phyloP scores from a whole-genome alignment of 2,329 filamentous ascomycete genomes.

The Aureobasidium sp. region DNA sequence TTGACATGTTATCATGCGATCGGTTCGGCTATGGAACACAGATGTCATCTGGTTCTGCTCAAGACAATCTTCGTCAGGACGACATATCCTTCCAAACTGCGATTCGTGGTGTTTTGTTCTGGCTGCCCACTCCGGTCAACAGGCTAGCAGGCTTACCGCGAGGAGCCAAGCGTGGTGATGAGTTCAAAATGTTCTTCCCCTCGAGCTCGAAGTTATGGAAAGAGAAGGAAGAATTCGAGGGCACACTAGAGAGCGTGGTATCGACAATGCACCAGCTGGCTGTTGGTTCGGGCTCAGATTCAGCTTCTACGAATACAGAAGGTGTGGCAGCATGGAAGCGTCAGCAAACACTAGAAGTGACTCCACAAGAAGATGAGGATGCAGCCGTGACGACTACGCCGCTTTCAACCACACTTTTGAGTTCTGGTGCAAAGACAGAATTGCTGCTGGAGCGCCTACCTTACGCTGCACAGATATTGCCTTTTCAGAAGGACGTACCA shows the following conservation, averaged over 20 bases:
- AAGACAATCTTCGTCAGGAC: constrained; percentile 75
- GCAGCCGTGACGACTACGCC: neutral
- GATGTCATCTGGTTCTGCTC: constrained; percentile 42
- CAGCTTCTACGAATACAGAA: neutral
- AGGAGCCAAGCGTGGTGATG: constrained; percentile 38
- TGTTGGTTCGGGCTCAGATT: neutral
- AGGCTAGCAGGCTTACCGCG: constrained; percentile 33
- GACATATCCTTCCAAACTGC: constrained; percentile 91
- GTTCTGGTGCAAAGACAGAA: constrained; percentile 52
- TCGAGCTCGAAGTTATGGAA: constrained; percentile 76
- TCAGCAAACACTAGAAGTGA: neutral
- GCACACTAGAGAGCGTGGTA: constrained; percentile 57
- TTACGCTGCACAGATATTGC: constrained; percentile 63
- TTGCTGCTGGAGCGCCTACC: constrained; percentile 79
- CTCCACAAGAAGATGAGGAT: neutral
- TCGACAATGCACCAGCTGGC: neutral
- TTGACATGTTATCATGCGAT: constrained; percentile 73
- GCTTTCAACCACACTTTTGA: neutral
- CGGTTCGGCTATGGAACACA: constrained; percentile 54
- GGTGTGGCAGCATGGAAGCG: constrained; percentile 20
- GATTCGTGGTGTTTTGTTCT: constrained; percentile 76
- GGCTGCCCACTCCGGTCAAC: constrained; percentile 77
- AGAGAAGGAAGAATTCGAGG: constrained; percentile 71
- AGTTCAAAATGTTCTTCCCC: constrained; percentile 89
- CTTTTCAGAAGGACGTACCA: constrained; percentile 44